Evolutionary conservation across 352 stramenopile species (phyloP), one percentile per base, ranked within the genome.

Genomic region (Globisporangium nodosum): DNA sequence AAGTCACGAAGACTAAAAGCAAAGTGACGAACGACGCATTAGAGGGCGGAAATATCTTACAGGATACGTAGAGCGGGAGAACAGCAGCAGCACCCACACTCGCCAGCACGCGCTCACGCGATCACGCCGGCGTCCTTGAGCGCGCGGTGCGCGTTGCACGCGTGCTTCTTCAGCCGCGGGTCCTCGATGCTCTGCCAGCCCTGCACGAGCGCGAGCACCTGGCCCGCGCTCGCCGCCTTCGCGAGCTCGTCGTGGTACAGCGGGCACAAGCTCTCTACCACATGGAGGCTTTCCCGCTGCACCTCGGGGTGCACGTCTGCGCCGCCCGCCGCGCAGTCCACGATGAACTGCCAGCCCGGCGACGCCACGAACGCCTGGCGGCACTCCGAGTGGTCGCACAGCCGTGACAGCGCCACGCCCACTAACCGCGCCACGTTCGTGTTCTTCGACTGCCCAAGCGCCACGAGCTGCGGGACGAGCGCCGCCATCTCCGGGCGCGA

Each of bases 301-400:
- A 91, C 74, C 46, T 94, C 85, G 8, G 81, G 70, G 27, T 78
- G 75, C 21, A 94, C 73, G 53, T 71, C 61, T 7, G 71, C 65
- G 11, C 78, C 82, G 11, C 84, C 84, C 9, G 75, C 81, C 8
- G 85, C 85, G 48, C 74, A 87, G 65, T 87, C 68, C 7, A 94
- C 78, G 60, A 94, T 88, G 60, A 92, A 90, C 64, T 92, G 71
- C 85, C 85, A 94, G 30, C 83, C 83, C 37, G 86, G 74, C 24
- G 81, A 94, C 52, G 81, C 68, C 52, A 94, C 72, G 65, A 94
- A 90, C 46, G 76, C 82, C 62, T 90, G 80, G 54, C 85, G 85
- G 54, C 85, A 94, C 59, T 90, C 79, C 3, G 85, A 78, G 68
- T 94, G 80, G 69, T 94, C 81, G 61, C 85, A 94, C 53, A 94